Conservation (phyloP, 768 basidiomycete genomes). For the Mycena polygramma region DNA sequence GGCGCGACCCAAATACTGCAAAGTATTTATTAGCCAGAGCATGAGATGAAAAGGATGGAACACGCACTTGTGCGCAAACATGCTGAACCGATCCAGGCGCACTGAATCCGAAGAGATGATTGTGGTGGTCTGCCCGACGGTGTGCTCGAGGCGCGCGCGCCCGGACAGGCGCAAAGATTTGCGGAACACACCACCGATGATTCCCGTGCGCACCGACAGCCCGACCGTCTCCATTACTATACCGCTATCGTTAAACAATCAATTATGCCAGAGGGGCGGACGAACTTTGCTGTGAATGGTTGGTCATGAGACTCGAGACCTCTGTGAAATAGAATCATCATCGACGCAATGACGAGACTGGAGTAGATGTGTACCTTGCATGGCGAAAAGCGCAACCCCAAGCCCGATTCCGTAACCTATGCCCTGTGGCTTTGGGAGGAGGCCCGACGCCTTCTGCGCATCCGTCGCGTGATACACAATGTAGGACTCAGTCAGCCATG, state of each 20-base stretch:
- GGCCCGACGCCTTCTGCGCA: slow-evolving; percentile 50
- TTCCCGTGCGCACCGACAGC: slow-evolving; percentile 59
- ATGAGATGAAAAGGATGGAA: neutral
- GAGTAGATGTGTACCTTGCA: slow-evolving; percentile 54
- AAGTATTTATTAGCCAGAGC: neutral
- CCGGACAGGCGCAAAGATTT: slow-evolving; percentile 79
- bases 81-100: slow-evolving; percentile 64
- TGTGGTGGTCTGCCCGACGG: slow-evolving; percentile 76
- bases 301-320: slow-evolving; percentile 57
- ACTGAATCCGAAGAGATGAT: slow-evolving; percentile 77
- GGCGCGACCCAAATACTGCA: slow-evolving; percentile 71
- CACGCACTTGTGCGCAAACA: slow-evolving; percentile 57
- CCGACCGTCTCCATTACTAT: slow-evolving; percentile 62
- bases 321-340: slow-evolving; percentile 51
- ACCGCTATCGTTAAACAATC: slow-evolving; percentile 5
- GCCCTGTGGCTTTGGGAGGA: slow-evolving; percentile 55
- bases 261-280: too few relatives aligned
- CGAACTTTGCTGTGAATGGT: slow-evolving; percentile 56
- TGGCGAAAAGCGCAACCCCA: slow-evolving; percentile 67
- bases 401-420: slow-evolving; percentile 75
- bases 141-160: slow-evolving; percentile 67
- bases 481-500: slow-evolving; percentile 68
- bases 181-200: slow-evolving; percentile 66
- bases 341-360: neutral
- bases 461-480: slow-evolving; percentile 53